Conservation (phyloP, 805 yeast genomes). For the Jamesozyma gamospora region DNA sequence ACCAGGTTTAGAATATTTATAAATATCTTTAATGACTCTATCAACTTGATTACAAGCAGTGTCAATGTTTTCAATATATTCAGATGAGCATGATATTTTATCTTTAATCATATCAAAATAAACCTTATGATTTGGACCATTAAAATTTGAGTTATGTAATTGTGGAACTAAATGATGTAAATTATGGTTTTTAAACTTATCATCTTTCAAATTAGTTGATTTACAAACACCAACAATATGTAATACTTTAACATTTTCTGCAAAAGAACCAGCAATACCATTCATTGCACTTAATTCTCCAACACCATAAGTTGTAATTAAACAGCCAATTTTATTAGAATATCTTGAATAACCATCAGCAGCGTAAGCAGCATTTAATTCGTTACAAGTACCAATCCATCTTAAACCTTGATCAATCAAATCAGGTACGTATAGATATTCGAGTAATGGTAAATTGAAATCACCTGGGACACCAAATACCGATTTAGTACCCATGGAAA, state of each 20-base stretch:
- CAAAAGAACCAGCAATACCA: constrained; percentile 73
- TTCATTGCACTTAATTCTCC: constrained; percentile 82
- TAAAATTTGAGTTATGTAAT: constrained; percentile 32
- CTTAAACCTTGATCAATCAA: constrained; percentile 30
- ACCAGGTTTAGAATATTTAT: constrained; percentile 64
- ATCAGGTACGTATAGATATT: constrained; percentile 43
- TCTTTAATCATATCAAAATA: constrained; percentile 55
- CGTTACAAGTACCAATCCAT: constrained; percentile 84
- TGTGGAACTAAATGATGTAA: constrained; percentile 56
- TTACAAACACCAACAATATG: constrained; percentile 63
- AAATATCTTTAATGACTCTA: constrained; percentile 45
- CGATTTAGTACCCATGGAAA: constrained; percentile 45
- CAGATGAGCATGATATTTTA: constrained; percentile 47
- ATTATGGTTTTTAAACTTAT: constrained; percentile 21
- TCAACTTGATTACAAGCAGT: constrained; percentile 53
- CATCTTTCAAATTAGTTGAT: constrained; percentile 4
- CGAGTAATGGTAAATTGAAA: constrained; percentile 57
- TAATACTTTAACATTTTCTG: constrained; percentile 69
- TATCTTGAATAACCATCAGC: constrained; percentile 82
- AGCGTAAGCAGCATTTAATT: constrained; percentile 79
- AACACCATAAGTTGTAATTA: constrained; percentile 68
- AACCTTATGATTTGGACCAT: constrained; percentile 53
- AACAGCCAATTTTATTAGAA: constrained; percentile 53
- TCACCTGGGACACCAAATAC: constrained; percentile 78
- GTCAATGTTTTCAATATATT: constrained; percentile 35